Conservation (phyloP, 495 filamentous ascomycete species). For the Cenococcum geophilum region DNA sequence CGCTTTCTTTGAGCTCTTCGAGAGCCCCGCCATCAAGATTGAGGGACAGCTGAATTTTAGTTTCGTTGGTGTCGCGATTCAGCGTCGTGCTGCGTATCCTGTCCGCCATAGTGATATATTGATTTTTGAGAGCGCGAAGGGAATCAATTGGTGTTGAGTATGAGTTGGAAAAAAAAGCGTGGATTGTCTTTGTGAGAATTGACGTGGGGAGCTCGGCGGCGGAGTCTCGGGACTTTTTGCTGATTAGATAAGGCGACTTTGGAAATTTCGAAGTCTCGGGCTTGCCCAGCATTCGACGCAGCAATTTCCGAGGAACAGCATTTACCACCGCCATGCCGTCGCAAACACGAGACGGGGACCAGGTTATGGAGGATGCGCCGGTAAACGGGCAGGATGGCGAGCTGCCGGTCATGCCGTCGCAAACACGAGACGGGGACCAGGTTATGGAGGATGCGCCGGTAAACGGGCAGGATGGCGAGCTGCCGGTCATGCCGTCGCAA, state of each 20-base stretch:
- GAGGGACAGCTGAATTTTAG: slow-evolving; percentile 86
- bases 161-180: neutral
- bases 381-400: neutral
- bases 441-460: slow-evolving; percentile 11
- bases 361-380: slow-evolving; percentile 11
- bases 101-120: slow-evolving; percentile 12
- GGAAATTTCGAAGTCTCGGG: slow-evolving; percentile 5
- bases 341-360: slow-evolving; percentile 1
- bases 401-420: slow-evolving; percentile 1
- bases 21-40: slow-evolving; percentile 86
- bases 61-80: slow-evolving; percentile 89
- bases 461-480: neutral
- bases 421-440: neutral
- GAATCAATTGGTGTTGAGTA: neutral
- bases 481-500: neutral
- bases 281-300: neutral
- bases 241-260: slow-evolving; percentile 6
- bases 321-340: neutral
- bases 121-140: neutral
- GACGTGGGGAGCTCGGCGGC: neutral
- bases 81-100: slow-evolving; percentile 60
- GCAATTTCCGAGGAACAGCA: neutral
- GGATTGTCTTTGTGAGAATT: neutral
- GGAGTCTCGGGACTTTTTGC: neutral
- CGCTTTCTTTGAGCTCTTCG: slow-evolving; percentile 44